These are phyloP conservation scores for Eutrema japonicum DNA, from an alignment of 345 rosid species.

Conservation along the genomic window DNA sequence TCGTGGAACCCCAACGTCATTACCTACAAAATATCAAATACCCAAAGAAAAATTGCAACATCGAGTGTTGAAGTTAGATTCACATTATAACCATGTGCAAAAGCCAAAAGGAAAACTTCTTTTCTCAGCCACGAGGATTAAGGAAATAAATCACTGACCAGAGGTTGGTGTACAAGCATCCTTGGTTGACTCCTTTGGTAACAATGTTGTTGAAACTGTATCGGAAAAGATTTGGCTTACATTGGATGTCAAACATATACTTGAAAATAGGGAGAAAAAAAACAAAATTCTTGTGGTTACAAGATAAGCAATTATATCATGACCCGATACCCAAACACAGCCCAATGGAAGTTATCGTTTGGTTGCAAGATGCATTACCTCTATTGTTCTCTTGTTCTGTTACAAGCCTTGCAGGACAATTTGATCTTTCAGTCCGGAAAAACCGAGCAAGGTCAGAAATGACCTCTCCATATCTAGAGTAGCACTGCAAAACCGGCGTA, in stretches of 20 bases:
- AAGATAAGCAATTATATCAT: constrained; percentile 22
- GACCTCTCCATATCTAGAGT: constrained; percentile 79
- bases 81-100: constrained; percentile 17
- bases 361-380: constrained; percentile 53
- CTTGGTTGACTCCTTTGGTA: constrained; percentile 32
- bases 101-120: constrained; percentile 5
- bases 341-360: constrained; percentile 17
- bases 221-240: constrained; percentile 21
- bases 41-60: constrained; percentile 15
- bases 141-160: constrained; percentile 37
- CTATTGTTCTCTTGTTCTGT: constrained; percentile 44
- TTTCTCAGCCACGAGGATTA: constrained; percentile 11
- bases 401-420: constrained; percentile 45
- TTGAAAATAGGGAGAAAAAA: not conserved
- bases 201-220: constrained; percentile 38
- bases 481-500: constrained; percentile 61
- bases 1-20: constrained; percentile 18
- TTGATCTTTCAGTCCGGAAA: constrained; percentile 65
- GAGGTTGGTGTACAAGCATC: constrained; percentile 17
- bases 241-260: constrained; percentile 15
- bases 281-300: constrained; percentile 17
- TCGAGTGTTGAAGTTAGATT: constrained; percentile 33
- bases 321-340: constrained; percentile 11
- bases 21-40: constrained; percentile 35
- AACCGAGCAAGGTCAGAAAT: constrained; percentile 81